Conservation (phyloP, 768 basidiomycete species). For the Panaeolus papilionaceus region DNA sequence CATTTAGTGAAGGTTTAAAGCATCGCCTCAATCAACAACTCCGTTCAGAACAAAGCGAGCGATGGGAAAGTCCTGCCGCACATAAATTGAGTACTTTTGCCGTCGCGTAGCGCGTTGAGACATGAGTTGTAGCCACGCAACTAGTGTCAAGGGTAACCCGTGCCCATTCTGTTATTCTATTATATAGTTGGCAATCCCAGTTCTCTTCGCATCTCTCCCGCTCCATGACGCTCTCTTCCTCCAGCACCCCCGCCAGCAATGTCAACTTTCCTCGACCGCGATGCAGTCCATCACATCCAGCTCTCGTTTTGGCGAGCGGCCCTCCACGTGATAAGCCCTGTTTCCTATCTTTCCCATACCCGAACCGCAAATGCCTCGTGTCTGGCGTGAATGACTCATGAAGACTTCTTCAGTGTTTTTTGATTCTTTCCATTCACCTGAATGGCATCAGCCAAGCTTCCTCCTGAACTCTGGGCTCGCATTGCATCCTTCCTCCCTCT, state of each 20-base stretch:
- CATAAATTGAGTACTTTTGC: background rate
- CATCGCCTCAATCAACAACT: slow-evolving; percentile 1
- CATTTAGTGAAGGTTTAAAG: background rate
- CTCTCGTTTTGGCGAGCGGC: background rate
- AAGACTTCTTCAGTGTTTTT: background rate
- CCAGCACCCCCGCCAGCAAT: background rate
- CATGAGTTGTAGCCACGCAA: slow-evolving; percentile 5
- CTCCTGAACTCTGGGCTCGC: background rate
- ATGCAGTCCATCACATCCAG: background rate
- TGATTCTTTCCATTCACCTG: background rate
- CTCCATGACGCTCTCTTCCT: background rate
- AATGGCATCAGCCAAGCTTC: background rate
- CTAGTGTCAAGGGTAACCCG: background rate
- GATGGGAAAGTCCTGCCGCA: background rate
- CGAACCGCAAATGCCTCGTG: background rate
- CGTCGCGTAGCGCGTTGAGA: background rate
- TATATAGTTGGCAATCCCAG: background rate
- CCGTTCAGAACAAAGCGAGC: slow-evolving; percentile 3
- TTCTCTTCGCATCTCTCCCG: background rate
- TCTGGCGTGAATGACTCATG: background rate
- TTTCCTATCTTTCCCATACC: background rate
- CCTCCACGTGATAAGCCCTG: background rate
- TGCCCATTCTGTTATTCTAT: background rate
- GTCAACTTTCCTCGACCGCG: background rate
- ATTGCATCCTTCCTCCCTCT: background rate